phyloP scores from a whole-genome alignment of 1,139 yeast genomes.

The Diutina mesorugosa region DNA sequence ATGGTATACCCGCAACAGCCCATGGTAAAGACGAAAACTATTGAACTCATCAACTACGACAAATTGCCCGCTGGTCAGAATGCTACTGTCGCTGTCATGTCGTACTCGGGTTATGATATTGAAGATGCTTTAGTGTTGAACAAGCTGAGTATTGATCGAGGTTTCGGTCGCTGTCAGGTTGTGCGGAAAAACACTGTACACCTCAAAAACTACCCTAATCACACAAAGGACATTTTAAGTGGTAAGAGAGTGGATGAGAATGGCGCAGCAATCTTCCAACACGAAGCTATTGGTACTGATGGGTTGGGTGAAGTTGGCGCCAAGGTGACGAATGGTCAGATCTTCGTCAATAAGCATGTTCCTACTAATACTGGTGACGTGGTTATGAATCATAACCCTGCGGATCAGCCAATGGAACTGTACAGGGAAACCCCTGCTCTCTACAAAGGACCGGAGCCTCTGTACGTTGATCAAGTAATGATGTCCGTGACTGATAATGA shows the following conservation, averaged over 20 bases:
- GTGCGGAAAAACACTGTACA: constrained; percentile 83
- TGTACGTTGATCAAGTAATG: constrained; percentile 95
- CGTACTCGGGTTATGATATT: constrained; percentile 97
- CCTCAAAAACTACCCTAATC: constrained; percentile 85
- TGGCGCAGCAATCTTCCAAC: constrained; percentile 76
- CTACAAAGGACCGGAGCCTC: constrained; percentile 91
- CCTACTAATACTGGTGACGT: constrained; percentile 82
- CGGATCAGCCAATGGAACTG: constrained; percentile 32
- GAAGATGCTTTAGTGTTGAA: constrained; percentile 96
- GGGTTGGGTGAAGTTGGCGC: constrained; percentile 97
- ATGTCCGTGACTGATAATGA: constrained; percentile 92
- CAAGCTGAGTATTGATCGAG: constrained; percentile 88
- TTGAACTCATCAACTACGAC: constrained; percentile 89
- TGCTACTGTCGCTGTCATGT: constrained; percentile 98
- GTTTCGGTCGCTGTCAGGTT: constrained; percentile 98
- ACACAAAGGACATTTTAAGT: constrained; percentile 78
- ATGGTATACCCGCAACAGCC: constrained; percentile 99
- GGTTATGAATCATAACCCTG: constrained; percentile 30
- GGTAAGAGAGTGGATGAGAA: constrained; percentile 84
- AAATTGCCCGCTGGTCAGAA: constrained; percentile 98
- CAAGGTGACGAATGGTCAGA: constrained; percentile 83
- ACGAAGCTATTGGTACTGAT: constrained; percentile 79
- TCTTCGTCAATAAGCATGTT: constrained; percentile 82
- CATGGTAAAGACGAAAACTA: constrained; percentile 95
- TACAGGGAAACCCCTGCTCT: constrained; percentile 85